Percentiles rank a stretch among this genome's conserved stretches.
Conservation (phyloP, 1,284 basidiomycete genomes). For the Sphaerobolus stellatus region DNA sequence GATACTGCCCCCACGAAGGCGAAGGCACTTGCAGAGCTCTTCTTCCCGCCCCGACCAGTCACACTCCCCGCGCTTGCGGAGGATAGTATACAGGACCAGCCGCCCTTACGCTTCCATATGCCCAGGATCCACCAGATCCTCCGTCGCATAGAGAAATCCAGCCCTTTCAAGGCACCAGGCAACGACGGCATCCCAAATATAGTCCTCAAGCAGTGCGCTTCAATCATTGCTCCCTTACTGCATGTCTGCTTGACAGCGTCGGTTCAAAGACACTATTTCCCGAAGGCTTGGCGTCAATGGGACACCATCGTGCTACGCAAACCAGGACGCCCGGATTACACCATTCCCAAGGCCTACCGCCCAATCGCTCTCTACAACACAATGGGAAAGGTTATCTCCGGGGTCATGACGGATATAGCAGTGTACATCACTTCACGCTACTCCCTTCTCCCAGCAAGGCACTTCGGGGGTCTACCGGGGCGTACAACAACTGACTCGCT, state of each 20-base stretch:
- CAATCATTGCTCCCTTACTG: background rate
- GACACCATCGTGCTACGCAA: slow-evolving; percentile 13
- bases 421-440: background rate
- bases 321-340: slow-evolving; percentile 14
- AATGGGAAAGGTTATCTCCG: slow-evolving; percentile 15
- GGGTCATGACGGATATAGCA: slow-evolving; percentile 6
- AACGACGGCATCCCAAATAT: background rate
- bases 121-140: too few relatives aligned
- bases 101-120: too few relatives aligned
- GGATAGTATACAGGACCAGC: too few relatives aligned
- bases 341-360: slow-evolving; percentile 13
- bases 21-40: too few relatives aligned
- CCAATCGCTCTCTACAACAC: slow-evolving; percentile 15
- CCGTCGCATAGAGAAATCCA: background rate
- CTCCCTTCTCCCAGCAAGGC: slow-evolving; percentile 6
- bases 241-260: background rate
- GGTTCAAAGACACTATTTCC: background rate
- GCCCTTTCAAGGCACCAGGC: background rate
- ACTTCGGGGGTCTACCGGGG: slow-evolving; percentile 13
- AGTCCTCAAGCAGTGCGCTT: background rate
- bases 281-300: background rate
- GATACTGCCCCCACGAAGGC: too few relatives aligned
- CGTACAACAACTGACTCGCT: slow-evolving; percentile 14
- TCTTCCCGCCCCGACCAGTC: too few relatives aligned
- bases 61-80: too few relatives aligned